Evolutionary conservation across 148 eudicot species (phyloP).

Genomic region (Spergularia bocconei): DNA sequence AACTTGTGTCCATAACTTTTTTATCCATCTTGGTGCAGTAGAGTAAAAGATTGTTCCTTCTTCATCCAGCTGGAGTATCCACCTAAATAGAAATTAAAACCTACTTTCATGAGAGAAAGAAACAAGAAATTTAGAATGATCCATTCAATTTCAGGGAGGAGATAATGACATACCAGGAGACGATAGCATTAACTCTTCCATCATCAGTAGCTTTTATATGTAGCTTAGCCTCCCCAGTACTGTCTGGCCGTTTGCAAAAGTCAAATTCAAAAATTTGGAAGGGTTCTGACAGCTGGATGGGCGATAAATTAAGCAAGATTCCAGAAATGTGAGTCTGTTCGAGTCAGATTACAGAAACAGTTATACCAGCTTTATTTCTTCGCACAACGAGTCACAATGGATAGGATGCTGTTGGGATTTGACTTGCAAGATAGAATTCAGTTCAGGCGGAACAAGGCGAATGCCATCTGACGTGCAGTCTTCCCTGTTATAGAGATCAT

Average conservation of each 20-base stretch:
- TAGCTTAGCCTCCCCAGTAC: slow-evolving; percentile 52
- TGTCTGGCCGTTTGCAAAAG: slow-evolving; percentile 90
- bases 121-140: slow-evolving; percentile 3
- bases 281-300: slow-evolving; percentile 90
- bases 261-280: slow-evolving; percentile 92
- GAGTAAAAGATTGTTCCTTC: slow-evolving; percentile 82
- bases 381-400: slow-evolving; percentile 71
- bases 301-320: slow-evolving; percentile 36
- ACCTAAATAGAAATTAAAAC: slow-evolving; percentile 48
- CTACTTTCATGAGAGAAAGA: neutral
- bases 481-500: slow-evolving; percentile 64
- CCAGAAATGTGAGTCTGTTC: neutral
- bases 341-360: slow-evolving; percentile 5
- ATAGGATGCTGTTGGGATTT: slow-evolving; percentile 63
- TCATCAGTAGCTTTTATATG: slow-evolving; percentile 52
- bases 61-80: slow-evolving; percentile 89
- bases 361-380: slow-evolving; percentile 68
- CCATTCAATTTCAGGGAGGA: slow-evolving; percentile 17
- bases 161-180: slow-evolving; percentile 84
- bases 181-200: slow-evolving; percentile 78
- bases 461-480: slow-evolving; percentile 51
- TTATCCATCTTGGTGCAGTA: slow-evolving; percentile 76
- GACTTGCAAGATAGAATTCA: slow-evolving; percentile 39
- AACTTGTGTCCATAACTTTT: slow-evolving; percentile 25
- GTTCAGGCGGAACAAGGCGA: slow-evolving; percentile 55